Conservation (phyloP, 805 yeast genomes). For the Starmerella apis region DNA sequence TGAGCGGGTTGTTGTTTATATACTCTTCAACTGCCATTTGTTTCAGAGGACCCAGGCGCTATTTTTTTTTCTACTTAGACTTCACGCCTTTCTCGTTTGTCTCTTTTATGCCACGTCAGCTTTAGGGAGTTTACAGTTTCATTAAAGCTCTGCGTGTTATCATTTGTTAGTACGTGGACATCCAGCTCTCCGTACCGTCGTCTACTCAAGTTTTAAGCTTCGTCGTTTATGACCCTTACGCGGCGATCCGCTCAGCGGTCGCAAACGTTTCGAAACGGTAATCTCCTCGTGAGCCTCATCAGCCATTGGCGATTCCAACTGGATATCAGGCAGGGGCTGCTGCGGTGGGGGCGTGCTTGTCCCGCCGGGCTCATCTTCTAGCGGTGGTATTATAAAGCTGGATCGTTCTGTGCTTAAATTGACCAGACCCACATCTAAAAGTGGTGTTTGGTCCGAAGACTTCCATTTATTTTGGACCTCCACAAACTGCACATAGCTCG, state of each 20-base stretch:
- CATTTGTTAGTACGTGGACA: too few relatives aligned
- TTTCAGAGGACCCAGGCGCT: too few relatives aligned
- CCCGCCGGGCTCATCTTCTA: neutral
- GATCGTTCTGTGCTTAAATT: neutral
- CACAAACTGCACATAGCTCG: neutral
- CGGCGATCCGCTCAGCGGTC: constrained; percentile 5
- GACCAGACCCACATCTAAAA: neutral
- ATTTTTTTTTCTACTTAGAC: too few relatives aligned
- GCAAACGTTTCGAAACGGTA: neutral
- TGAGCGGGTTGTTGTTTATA: too few relatives aligned
- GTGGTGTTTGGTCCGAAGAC: neutral
- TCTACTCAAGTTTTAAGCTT: neutral
- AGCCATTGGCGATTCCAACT: neutral
- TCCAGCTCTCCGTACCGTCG: too few relatives aligned
- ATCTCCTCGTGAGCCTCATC: neutral
- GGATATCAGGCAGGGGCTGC: neutral
- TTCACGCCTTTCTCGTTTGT: too few relatives aligned
- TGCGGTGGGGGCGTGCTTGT: too few relatives aligned
- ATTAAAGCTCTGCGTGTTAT: too few relatives aligned
- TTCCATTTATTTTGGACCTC: neutral
- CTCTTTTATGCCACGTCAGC: too few relatives aligned
- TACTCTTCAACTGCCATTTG: too few relatives aligned
- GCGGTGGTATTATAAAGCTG: neutral
- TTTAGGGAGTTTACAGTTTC: too few relatives aligned
- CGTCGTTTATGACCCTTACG: constrained; percentile 3